phyloP scores from a whole-genome alignment of 768 basidiomycete species.

The Lactarius quietus region DNA sequence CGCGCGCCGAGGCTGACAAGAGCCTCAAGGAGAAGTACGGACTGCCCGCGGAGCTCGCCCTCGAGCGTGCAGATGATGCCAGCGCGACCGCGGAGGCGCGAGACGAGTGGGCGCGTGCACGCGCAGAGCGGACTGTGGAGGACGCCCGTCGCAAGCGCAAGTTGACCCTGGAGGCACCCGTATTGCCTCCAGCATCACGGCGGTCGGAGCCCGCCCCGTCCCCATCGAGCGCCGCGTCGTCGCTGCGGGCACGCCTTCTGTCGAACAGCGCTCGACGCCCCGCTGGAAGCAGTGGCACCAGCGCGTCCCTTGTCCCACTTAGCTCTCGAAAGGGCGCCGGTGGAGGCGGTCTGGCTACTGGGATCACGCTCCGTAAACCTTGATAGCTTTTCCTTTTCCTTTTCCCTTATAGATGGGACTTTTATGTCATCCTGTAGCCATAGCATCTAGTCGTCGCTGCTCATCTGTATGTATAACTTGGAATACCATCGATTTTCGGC shows the following conservation, averaged over 20 bases:
- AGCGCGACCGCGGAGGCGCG: conserved; percentile 53
- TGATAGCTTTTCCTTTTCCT: not conserved
- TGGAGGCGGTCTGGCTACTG: conserved; percentile 4
- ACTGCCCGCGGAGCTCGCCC: conserved; percentile 60
- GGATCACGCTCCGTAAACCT: conserved; percentile 18
- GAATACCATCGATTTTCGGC: not conserved
- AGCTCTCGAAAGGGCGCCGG: conserved; percentile 10
- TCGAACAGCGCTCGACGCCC: conserved; percentile 23
- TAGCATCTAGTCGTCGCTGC: conserved; percentile 9
- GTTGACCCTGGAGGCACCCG: conserved; percentile 26
- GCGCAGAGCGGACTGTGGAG: conserved; percentile 43
- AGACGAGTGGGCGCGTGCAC: conserved; percentile 55
- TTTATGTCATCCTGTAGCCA: conserved; percentile 13
- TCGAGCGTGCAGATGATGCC: conserved; percentile 64
- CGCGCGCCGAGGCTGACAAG: conserved; percentile 67
- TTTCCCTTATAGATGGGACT: not conserved
- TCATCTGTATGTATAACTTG: conserved; percentile 1
- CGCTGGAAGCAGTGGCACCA: not conserved
- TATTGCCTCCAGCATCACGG: conserved; percentile 1
- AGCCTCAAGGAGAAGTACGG: conserved; percentile 71
- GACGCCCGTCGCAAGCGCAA: conserved; percentile 48
- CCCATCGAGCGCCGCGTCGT: conserved; percentile 13
- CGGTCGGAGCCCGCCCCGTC: conserved; percentile 6
- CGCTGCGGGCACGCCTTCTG: conserved; percentile 22
- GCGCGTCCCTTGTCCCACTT: not conserved